These are phyloP conservation scores for Globisporangium middletonii DNA, from an alignment of 352 stramenopile species.

Conservation along the genomic window DNA sequence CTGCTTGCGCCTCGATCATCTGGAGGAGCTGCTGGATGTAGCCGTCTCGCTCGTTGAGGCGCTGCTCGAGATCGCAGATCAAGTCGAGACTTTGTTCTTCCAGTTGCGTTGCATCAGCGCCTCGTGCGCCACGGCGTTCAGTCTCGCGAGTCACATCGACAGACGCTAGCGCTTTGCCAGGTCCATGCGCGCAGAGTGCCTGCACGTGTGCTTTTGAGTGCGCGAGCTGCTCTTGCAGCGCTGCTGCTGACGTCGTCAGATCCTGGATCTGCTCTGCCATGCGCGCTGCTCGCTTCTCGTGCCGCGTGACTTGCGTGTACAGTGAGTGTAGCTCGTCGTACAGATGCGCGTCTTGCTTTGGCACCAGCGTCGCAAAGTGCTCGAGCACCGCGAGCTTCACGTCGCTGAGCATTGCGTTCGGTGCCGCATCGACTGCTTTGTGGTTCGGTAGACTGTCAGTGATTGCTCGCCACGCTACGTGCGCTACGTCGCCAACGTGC, in stretches of 20 bases:
- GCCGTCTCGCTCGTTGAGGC: conserved; percentile 1
- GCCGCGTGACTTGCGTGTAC: conserved; percentile 17
- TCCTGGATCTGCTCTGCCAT: conserved; percentile 7
- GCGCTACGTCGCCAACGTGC: conserved; percentile 16
- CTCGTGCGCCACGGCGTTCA: neutral
- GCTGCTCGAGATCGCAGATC: conserved; percentile 1
- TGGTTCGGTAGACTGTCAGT: neutral
- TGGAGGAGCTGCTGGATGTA: conserved; percentile 7
- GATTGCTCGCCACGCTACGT: conserved; percentile 16
- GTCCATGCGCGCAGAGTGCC: neutral
- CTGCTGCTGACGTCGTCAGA: conserved; percentile 9
- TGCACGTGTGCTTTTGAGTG: neutral
- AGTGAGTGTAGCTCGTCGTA: conserved; percentile 29
- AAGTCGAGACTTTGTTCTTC: neutral
- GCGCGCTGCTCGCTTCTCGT: conserved; percentile 2
- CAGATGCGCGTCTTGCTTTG: conserved; percentile 13
- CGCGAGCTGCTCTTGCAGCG: conserved; percentile 4
- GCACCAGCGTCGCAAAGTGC: conserved; percentile 11
- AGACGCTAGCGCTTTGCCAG: neutral
- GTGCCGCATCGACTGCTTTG: neutral
- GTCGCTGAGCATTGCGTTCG: conserved; percentile 1
- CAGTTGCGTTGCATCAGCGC: neutral
- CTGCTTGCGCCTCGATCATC: conserved; percentile 8
- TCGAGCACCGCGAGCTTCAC: conserved; percentile 17
- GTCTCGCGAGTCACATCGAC: neutral